Evolutionary conservation across 192 early-diverging fungal genomes (phyloP).

Genomic region (Haplosporangium gracile): DNA sequence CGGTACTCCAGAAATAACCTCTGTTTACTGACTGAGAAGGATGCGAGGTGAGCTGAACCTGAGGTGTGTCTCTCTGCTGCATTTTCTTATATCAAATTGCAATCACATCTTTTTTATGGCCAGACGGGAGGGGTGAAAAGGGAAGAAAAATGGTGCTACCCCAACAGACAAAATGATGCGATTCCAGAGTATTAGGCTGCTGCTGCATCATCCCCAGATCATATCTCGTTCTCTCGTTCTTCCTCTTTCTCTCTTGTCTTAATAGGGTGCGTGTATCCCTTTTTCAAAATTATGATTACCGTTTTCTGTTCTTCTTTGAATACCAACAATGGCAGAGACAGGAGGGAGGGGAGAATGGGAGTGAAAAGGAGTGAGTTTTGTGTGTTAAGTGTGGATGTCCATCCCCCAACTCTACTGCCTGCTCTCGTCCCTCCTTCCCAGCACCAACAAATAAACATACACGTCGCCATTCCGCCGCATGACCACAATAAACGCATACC

Average conservation of each 20-base stretch:
- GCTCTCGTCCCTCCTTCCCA: neutral
- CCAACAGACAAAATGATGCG: conserved; percentile 5
- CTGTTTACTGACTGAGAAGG: neutral
- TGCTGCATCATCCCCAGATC: conserved; percentile 2
- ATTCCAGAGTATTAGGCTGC: neutral
- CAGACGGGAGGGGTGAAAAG: neutral
- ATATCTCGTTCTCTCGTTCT: neutral
- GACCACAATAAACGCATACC: neutral
- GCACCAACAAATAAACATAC: neutral
- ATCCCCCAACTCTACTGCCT: neutral
- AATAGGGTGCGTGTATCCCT: neutral
- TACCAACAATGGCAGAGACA: neutral
- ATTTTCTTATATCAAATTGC: neutral
- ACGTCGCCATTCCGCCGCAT: neutral
- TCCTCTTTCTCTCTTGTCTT: neutral
- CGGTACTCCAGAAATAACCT: neutral
- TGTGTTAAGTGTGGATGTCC: no score
- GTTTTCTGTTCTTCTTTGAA: no score
- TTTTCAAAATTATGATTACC: neutral
- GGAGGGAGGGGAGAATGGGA: no score
- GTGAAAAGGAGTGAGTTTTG: no score
- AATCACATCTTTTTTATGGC: neutral
- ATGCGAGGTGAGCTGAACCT: neutral
- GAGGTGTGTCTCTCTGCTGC: neutral
- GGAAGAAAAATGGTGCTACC: neutral